Evolutionary conservation across 306 rosid genomes (phyloP).

Genomic region (Dryas octopetala): DNA sequence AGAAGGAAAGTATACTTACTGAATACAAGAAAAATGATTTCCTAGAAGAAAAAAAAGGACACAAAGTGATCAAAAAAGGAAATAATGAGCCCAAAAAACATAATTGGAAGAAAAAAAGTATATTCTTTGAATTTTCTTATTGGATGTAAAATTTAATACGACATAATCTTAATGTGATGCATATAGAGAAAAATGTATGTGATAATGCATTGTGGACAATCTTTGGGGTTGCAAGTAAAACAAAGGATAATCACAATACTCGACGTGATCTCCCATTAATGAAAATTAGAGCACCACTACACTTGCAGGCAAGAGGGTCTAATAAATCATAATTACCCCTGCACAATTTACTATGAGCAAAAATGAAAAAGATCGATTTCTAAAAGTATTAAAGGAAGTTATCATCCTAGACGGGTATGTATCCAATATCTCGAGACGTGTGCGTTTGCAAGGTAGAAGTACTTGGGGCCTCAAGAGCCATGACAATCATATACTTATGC

Average conservation of each 20-base stretch:
- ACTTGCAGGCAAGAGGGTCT: background rate
- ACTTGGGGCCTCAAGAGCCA: background rate
- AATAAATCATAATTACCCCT: background rate
- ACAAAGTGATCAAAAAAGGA: too few relatives aligned
- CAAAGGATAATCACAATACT: slow-evolving; percentile 17
- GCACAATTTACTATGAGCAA: background rate
- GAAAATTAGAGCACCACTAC: background rate
- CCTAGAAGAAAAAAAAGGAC: too few relatives aligned
- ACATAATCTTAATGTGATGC: slow-evolving; percentile 20
- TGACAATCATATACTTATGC: background rate
- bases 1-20: too few relatives aligned
- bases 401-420: background rate
- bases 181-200: background rate
- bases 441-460: background rate
- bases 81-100: background rate
- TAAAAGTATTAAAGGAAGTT: background rate
- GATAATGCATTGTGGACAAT: slow-evolving; percentile 10
- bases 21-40: too few relatives aligned
- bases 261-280: background rate
- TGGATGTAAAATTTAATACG: background rate
- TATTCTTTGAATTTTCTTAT: background rate
- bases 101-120: background rate
- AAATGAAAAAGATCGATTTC: background rate
- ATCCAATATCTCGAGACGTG: background rate
- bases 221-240: background rate